Percentiles rank a stretch among this genome's conserved stretches.
These are phyloP conservation scores for Candida easanensis DNA, from an alignment of 805 yeast species.

Conservation along the genomic window DNA sequence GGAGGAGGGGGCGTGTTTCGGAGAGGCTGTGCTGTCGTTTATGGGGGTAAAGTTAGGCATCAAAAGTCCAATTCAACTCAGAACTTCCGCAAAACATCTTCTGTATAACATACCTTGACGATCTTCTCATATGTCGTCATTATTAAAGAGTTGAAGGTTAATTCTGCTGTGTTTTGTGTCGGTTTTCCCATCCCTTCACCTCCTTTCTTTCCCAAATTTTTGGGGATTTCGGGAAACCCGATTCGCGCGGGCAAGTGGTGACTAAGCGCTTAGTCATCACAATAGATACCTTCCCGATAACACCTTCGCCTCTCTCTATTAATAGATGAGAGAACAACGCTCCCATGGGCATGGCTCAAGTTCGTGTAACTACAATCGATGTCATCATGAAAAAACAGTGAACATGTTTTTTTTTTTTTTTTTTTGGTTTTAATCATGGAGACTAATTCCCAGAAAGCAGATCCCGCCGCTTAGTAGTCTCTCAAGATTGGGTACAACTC, in stretches of 20 bases:
- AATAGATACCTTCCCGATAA: no score
- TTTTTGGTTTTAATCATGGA: not conserved
- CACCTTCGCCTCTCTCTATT: no score
- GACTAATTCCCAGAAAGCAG: not conserved
- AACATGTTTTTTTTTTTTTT: not conserved
- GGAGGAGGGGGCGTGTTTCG: no score
- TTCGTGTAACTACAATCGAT: not conserved
- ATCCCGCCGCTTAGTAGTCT: conserved; percentile 9
- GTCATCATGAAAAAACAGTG: not conserved
- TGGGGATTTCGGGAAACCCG: not conserved
- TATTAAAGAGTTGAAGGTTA: no score
- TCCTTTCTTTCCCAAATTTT: not conserved
- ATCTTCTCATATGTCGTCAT: conserved; percentile 72
- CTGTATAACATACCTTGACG: conserved; percentile 63
- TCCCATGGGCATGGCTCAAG: not conserved
- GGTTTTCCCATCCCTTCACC: not conserved
- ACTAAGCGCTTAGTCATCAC: not conserved
- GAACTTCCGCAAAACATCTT: not conserved
- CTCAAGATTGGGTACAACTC: conserved; percentile 33
- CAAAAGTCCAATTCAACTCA: not conserved
- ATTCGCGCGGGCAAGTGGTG: not conserved
- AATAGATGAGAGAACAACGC: not conserved
- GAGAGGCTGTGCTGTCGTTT: no score
- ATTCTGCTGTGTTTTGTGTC: not conserved
- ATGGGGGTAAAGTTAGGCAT: no score